Percentiles rank a stretch among this genome's conserved stretches.
phyloP scores from a whole-genome alignment of 176 grass and related monocot genomes.

The Musa troglodytarum region DNA sequence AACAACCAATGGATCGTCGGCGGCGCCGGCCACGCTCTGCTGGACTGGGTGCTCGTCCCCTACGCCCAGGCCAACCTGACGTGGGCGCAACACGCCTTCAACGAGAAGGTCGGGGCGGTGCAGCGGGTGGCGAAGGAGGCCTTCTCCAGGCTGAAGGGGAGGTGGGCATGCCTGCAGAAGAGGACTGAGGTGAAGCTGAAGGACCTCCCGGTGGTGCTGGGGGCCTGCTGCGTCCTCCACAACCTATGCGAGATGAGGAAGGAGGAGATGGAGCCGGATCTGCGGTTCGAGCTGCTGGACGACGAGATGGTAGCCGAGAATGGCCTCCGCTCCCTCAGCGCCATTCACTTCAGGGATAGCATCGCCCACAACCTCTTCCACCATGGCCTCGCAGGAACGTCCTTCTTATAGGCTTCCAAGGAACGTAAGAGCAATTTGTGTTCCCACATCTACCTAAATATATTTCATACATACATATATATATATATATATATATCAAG shows the following conservation, averaged over 20 bases:
- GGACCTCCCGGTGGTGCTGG: constrained; percentile 5
- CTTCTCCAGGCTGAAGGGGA: constrained; percentile 9
- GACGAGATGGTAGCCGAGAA: constrained; percentile 3
- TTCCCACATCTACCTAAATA: no score
- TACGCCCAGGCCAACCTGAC: not conserved
- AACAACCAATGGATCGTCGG: not conserved
- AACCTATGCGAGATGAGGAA: constrained; percentile 12
- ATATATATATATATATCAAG: not conserved
- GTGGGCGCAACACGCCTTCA: constrained; percentile 4
- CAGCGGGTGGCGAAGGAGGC: constrained; percentile 1
- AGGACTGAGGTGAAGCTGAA: constrained; percentile 4
- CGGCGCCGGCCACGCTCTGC: not conserved
- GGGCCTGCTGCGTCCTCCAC: constrained; percentile 5
- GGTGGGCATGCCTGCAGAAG: constrained; percentile 9
- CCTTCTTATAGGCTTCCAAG: no score
- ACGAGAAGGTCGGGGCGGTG: not conserved
- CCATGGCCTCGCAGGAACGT: no score
- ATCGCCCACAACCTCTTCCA: not conserved
- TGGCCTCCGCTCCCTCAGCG: not conserved
- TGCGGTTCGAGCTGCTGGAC: not conserved
- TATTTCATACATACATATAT: no score
- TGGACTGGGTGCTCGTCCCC: constrained; percentile 12
- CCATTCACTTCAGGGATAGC: not conserved
- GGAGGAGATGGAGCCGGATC: not conserved
- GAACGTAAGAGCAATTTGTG: no score